phyloP scores from a whole-genome alignment of 257 asterid species.

The Rauvolfia tetraphylla region DNA sequence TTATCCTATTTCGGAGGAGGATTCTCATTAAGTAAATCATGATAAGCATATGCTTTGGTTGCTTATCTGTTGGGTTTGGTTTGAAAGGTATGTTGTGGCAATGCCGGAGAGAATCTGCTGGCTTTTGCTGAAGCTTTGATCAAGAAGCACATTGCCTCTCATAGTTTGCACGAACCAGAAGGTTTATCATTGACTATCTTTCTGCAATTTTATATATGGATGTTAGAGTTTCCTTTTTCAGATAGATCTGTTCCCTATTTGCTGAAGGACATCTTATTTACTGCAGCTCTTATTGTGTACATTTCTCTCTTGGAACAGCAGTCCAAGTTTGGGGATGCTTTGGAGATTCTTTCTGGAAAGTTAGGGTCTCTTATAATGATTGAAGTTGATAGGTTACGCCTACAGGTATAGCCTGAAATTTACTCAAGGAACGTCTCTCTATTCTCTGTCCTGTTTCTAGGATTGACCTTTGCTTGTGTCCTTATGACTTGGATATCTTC shows the following conservation, averaged over 20 bases:
- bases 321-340: conserved; percentile 73
- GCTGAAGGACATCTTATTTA: conserved; percentile 34
- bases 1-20: background rate
- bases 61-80: conserved; percentile 29
- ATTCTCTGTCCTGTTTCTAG: background rate
- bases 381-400: conserved; percentile 82
- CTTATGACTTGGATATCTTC: background rate
- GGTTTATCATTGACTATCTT: conserved; percentile 41
- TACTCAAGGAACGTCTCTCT: conserved; percentile 10
- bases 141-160: conserved; percentile 90
- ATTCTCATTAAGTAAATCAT: background rate
- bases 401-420: conserved; percentile 68
- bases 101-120: conserved; percentile 74
- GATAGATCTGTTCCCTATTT: conserved; percentile 17
- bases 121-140: conserved; percentile 90
- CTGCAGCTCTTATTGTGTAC: conserved; percentile 91
- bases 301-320: conserved; percentile 86
- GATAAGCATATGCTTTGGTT: conserved; percentile 1
- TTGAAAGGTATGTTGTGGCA: conserved; percentile 71
- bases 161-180: conserved; percentile 93
- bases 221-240: conserved; percentile 17
- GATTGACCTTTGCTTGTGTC: background rate
- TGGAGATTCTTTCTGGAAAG: conserved; percentile 79
- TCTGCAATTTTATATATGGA: conserved; percentile 7
- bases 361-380: conserved; percentile 91